Base-by-base conservation (phyloP, 768 basidiomycete genomes). In the Ephemerocybe angulata region DNA sequence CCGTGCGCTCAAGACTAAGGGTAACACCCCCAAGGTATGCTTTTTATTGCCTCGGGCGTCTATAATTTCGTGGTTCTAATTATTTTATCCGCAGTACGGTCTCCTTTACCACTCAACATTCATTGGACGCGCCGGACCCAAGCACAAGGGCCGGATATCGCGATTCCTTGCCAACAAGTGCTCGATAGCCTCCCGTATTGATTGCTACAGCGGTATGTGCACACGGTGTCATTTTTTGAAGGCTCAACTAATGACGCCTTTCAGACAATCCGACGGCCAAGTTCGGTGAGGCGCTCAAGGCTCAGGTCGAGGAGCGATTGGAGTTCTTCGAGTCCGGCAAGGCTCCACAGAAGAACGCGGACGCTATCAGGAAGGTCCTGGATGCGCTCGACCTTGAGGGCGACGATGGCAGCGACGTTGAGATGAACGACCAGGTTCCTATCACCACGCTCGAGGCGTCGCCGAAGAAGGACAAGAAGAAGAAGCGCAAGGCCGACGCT, bases 111-210 rank as follows among this genome's bases (percentile, higher is more conserved):
- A 98, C 73, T 95, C 94, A 19, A 80, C 93, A 1, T 98, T 97
- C 76, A 98, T 98, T 68, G 94, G 93, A 11, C 90, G 94, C 41
- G 96, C 96, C 4, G 91, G 87, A 17, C 81, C 93, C 40, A 96
- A 94, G 72, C 85, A 90, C 79, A 98, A 98, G 78, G 96, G 96
- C 10, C 88, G 96, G 53, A 98, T 98, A 67, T 97, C 95, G 3
- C 87, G 96, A n/a, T 98, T 98, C 83, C 79, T 98, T 7, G 96
- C 96, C 35, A 98, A 98, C 81, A 98, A 98, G 73, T 94, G 93
- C 67, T 95, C 94, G 53, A 98, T 98, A 62, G 96, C 96, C 1
- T 90, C 93, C 15, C 82, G 96, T 52, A 98, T 98, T 72, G 96
- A 98, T 69, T 98, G 94, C 70, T 98, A 90, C 67, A 78, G 87